A percentile compares a stretch with the other conserved stretches of the same genome.
These are phyloP conservation scores for Syzygium aqueum DNA, from an alignment of 345 rosid genomes.

Conservation along the genomic window DNA sequence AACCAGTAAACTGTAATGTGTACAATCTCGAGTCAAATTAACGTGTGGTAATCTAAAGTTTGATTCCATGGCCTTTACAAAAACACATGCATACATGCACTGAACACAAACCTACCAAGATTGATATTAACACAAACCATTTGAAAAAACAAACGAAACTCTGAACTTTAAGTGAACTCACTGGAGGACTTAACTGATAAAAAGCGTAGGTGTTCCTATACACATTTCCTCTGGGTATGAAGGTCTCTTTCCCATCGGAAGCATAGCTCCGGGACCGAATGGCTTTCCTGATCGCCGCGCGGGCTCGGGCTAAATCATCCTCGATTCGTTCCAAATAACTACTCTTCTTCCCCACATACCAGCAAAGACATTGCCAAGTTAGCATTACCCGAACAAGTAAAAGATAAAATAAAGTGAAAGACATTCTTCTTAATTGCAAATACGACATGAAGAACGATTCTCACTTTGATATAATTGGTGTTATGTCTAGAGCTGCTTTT, in stretches of 20 bases:
- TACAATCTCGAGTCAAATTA: background rate
- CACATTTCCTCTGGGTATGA: conserved; percentile 36
- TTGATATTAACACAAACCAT: background rate
- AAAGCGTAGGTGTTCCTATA: conserved; percentile 50
- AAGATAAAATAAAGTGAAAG: too few relatives aligned
- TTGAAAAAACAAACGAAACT: background rate
- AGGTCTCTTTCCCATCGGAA: conserved; percentile 16
- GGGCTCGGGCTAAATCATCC: conserved; percentile 33
- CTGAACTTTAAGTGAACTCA: background rate
- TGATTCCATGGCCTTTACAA: background rate
- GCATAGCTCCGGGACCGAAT: conserved; percentile 19
- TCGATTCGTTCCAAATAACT: conserved; percentile 24
- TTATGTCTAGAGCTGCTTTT: background rate
- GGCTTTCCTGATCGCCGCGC: conserved; percentile 39
- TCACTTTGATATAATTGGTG: background rate
- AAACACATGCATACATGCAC: background rate
- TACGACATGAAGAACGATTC: background rate
- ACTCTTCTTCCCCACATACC: conserved; percentile 3
- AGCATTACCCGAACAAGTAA: too few relatives aligned
- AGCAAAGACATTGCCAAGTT: background rate
- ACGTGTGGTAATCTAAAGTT: background rate
- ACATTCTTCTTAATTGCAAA: too few relatives aligned
- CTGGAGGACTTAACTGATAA: conserved; percentile 25
- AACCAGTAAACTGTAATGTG: background rate
- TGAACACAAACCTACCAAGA: background rate